A percentile compares a stretch with the other conserved stretches of the same genome.
phyloP scores from a whole-genome alignment of 108 stramenopile genomes.

The Skeletonema marinoi region DNA sequence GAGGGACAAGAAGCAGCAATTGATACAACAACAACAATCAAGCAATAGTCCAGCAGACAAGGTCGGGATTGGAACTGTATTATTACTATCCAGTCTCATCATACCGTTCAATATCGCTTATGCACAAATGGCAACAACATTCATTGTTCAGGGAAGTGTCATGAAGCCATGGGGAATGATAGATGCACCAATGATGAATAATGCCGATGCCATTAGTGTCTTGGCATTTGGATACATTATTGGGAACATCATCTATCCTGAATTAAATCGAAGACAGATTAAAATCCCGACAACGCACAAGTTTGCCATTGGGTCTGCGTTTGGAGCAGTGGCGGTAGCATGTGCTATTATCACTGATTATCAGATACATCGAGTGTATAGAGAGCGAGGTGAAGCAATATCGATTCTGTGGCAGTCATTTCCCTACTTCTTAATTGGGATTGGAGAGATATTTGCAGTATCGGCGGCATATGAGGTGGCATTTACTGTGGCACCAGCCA shows the following conservation, averaged over 20 bases:
- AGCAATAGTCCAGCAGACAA: background rate
- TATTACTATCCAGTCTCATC: slow-evolving; percentile 56
- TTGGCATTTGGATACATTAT: slow-evolving; percentile 73
- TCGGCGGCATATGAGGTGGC: slow-evolving; percentile 87
- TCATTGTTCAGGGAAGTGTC: slow-evolving; percentile 84
- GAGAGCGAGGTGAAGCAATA: slow-evolving; percentile 55
- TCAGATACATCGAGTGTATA: slow-evolving; percentile 63
- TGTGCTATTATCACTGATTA: slow-evolving; percentile 76
- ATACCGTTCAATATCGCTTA: slow-evolving; percentile 89
- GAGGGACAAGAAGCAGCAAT: slow-evolving; percentile 1
- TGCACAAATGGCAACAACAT: slow-evolving; percentile 86
- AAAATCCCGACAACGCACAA: slow-evolving; percentile 81
- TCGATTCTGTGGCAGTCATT: slow-evolving; percentile 82
- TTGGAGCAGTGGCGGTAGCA: slow-evolving; percentile 70
- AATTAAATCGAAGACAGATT: slow-evolving; percentile 60
- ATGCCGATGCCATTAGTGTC: slow-evolving; percentile 75
- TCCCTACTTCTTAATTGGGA: slow-evolving; percentile 80
- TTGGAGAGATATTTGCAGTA: slow-evolving; percentile 86
- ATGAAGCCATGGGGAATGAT: slow-evolving; percentile 76
- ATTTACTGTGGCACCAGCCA: slow-evolving; percentile 76
- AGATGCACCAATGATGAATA: slow-evolving; percentile 84
- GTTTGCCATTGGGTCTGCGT: slow-evolving; percentile 79
- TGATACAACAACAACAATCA: background rate
- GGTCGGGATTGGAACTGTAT: slow-evolving; percentile 54
- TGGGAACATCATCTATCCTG: slow-evolving; percentile 69